These are phyloP conservation scores for Poa annua DNA, from an alignment of 176 grass and related monocot genomes.

Conservation along the genomic window DNA sequence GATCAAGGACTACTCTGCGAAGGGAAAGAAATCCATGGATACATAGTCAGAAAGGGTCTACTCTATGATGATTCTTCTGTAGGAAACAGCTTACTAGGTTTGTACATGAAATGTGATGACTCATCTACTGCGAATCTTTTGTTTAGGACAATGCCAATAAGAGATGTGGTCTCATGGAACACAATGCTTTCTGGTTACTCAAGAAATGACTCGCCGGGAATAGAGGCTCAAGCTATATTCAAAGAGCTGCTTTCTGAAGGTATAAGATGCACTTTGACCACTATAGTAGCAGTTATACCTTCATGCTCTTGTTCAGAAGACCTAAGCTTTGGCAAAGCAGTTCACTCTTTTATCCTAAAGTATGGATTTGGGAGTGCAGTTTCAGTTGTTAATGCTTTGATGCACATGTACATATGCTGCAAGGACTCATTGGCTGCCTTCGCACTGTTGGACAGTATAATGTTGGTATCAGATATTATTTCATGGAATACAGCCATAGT, in stretches of 20 bases:
- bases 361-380: conserved; percentile 49
- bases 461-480: conserved; percentile 61
- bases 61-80: conserved; percentile 37
- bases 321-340: conserved; percentile 63
- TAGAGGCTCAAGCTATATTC: conserved; percentile 54
- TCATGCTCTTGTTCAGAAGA: conserved; percentile 58
- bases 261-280: conserved; percentile 51
- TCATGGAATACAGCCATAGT: conserved; percentile 89
- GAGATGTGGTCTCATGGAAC: conserved; percentile 86
- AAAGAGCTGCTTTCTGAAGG: conserved; percentile 53
- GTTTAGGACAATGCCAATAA: conserved; percentile 64
- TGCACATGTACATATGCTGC: conserved; percentile 80
- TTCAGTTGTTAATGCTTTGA: conserved; percentile 69
- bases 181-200: conserved; percentile 74
- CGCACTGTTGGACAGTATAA: conserved; percentile 44
- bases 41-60: conserved; percentile 48
- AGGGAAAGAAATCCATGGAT: conserved; percentile 71
- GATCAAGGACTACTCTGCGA: conserved; percentile 50
- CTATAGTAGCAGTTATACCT: conserved; percentile 67
- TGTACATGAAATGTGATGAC: conserved; percentile 64
- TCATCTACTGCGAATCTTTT: conserved; percentile 42
- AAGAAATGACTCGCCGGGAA: conserved; percentile 34
- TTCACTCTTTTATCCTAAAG: conserved; percentile 65
- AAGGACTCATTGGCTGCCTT: conserved; percentile 48
- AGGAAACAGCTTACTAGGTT: conserved; percentile 66